Percentiles rank a stretch among this genome's conserved stretches.
These are phyloP conservation scores for Cyclotella choctawhatcheeana DNA, from an alignment of 108 stramenopile genomes.

Conservation along the genomic window DNA sequence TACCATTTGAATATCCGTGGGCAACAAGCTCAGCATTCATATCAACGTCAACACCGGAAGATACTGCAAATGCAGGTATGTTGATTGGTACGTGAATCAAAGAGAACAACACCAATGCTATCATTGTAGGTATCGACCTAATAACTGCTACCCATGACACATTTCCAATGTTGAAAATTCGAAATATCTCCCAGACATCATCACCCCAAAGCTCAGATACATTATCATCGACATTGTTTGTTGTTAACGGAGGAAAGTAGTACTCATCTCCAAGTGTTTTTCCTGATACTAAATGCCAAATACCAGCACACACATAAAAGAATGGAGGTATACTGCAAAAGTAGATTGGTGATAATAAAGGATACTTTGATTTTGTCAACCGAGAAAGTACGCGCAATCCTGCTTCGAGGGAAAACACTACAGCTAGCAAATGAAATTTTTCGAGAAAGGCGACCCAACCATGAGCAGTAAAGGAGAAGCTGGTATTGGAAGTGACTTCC, in stretches of 20 bases:
- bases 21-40: constrained; percentile 84
- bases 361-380: constrained; percentile 56
- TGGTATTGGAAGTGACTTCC: constrained; percentile 67
- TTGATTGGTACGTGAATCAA: constrained; percentile 80
- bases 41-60: constrained; percentile 68
- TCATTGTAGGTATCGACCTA: constrained; percentile 64
- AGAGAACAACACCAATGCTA: constrained; percentile 68
- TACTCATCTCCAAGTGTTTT: constrained; percentile 43
- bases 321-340: constrained; percentile 80
- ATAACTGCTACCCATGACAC: constrained; percentile 68
- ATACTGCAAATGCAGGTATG: constrained; percentile 84
- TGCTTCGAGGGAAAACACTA: constrained; percentile 66
- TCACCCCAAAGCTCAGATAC: constrained; percentile 19
- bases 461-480: constrained; percentile 43
- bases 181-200: constrained; percentile 30
- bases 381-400: constrained; percentile 59
- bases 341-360: constrained; percentile 79
- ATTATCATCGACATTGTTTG: constrained; percentile 8
- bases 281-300: constrained; percentile 1
- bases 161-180: not conserved
- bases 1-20: constrained; percentile 77
- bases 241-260: constrained; percentile 67
- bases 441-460: constrained; percentile 36
- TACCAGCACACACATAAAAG: constrained; percentile 59
- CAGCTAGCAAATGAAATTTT: constrained; percentile 49